phyloP scores from a whole-genome alignment of 805 yeast species.

The Candida easanensis region DNA sequence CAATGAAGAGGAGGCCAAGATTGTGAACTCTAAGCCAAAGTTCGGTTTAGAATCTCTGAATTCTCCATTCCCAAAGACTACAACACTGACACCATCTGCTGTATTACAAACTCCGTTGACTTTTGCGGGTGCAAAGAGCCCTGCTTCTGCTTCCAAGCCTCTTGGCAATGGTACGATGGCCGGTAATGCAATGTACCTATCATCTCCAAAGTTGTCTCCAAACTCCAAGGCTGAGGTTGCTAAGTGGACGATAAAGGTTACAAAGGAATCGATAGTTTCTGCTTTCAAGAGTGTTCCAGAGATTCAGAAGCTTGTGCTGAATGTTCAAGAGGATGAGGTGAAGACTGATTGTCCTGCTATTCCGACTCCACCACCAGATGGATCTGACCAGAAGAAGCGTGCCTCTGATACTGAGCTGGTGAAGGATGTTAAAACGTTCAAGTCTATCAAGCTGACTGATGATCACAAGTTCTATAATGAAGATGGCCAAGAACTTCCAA shows the following conservation, averaged over 20 bases:
- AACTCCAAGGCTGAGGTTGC: constrained; percentile 6
- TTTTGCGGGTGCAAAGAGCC: constrained; percentile 27
- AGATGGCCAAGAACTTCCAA: constrained; percentile 12
- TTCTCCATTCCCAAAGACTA: constrained; percentile 23
- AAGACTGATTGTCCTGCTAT: not conserved
- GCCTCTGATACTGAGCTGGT: constrained; percentile 5
- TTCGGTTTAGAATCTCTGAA: constrained; percentile 10
- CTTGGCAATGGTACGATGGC: constrained; percentile 4
- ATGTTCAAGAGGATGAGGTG: constrained; percentile 9
- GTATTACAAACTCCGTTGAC: constrained; percentile 29
- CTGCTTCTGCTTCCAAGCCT: constrained; percentile 22
- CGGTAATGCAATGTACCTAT: constrained; percentile 15
- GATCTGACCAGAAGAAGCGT: constrained; percentile 6
- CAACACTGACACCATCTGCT: constrained; percentile 27
- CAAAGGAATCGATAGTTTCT: constrained; percentile 25
- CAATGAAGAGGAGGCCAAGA: constrained; percentile 25
- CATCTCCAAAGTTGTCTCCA: constrained; percentile 28
- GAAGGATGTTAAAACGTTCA: constrained; percentile 11
- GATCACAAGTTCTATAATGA: constrained; percentile 21
- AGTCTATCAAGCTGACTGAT: constrained; percentile 19
- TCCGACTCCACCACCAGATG: constrained; percentile 15
- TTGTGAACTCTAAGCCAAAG: constrained; percentile 21
- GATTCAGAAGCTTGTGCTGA: constrained; percentile 19
- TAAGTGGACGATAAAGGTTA: constrained; percentile 25
- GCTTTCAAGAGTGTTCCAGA: constrained; percentile 20